Base-by-base conservation (phyloP, 495 filamentous ascomycete genomes). In the Xylaria palmicola region DNA sequence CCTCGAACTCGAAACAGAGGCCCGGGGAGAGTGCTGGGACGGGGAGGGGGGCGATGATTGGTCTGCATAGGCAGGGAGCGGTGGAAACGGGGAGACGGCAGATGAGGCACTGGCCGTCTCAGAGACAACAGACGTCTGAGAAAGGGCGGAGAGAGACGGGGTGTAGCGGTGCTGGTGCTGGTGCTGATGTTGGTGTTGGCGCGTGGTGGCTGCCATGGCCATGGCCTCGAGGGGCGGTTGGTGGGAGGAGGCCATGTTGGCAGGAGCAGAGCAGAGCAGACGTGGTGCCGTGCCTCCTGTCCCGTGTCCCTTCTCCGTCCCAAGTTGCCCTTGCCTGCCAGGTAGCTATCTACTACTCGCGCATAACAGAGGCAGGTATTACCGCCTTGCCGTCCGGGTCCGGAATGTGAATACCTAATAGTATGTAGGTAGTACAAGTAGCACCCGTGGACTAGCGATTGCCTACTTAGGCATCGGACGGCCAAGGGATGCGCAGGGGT, bases 51-150 rank as follows among this genome's bases (percentile, higher is more conserved):
- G 65, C 59, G n/a, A n/a, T n/a, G n/a, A n/a, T n/a, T 69, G 66
- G 63, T 70, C 63, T 20, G 30, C 39, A 13, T 44, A 44, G 41
- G 20, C 27, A 27, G 66, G 47, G 29, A 65, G 44, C 44, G 60
- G 44, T 22, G 69, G 67, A 53, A 65, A 69, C 50, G 65, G 44
- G 66, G 67, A 65, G 26, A 62, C 53, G 58, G 67, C 59, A 67
- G 63, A 58, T 64, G 67, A 72, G 44, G 69, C 65, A 66, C 55
- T 63, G 26, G n/a, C n/a, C n/a, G n/a, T n/a, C n/a, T n/a, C n/a
- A n/a, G 29, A 36, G 32, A 36, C 6, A 36, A 6, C 32, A 6
- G 68, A 66, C 56, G 69, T 72, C 67, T 72, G 67, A 64, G 69
- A 72, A 47, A 65, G 62, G 53, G 65, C 65, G 22, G 60, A 63